phyloP scores from a whole-genome alignment of 2,329 filamentous ascomycete species.

The Diplodia seriata region DNA sequence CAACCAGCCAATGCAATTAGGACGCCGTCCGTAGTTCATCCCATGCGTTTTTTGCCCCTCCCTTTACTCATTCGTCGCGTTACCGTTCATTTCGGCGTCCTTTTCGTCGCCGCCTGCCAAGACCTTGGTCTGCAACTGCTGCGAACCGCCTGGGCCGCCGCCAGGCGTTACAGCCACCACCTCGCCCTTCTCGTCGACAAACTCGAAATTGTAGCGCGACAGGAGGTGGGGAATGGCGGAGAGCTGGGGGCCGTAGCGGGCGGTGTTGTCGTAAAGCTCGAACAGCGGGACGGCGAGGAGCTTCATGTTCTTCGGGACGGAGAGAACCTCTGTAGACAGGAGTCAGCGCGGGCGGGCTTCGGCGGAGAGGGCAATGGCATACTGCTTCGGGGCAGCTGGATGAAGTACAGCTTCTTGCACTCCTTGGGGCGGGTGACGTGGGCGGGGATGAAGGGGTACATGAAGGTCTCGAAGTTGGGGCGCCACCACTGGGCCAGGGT shows the following conservation, averaged over 20 bases:
- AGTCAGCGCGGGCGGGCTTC: conserved; percentile 32
- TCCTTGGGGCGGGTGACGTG: conserved; percentile 97
- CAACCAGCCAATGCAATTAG: conserved; percentile 20
- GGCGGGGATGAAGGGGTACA: conserved; percentile 97
- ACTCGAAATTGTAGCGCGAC: conserved; percentile 96
- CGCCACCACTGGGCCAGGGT: conserved; percentile 98
- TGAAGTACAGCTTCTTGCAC: conserved; percentile 99
- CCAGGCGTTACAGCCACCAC: conserved; percentile 86
- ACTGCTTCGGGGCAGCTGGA: conserved; percentile 92
- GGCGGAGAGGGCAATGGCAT: conserved; percentile 46
- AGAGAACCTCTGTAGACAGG: conserved; percentile 75
- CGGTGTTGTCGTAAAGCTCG: conserved; percentile 97
- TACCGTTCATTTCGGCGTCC: conserved; percentile 18
- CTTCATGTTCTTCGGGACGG: conserved; percentile 99
- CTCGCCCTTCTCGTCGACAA: conserved; percentile 90
- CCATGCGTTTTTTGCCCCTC: not conserved
- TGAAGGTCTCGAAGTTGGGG: conserved; percentile 99
- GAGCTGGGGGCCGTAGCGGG: conserved; percentile 91
- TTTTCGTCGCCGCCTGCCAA: conserved; percentile 40
- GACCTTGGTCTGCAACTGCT: conserved; percentile 43
- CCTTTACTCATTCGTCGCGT: conserved; percentile 1
- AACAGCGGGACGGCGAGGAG: conserved; percentile 95
- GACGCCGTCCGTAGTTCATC: conserved; percentile 18
- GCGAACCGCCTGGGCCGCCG: conserved; percentile 45
- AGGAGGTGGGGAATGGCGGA: conserved; percentile 95